These are phyloP conservation scores for Citrullus colocynthis DNA, from an alignment of 306 rosid species.

Conservation along the genomic window DNA sequence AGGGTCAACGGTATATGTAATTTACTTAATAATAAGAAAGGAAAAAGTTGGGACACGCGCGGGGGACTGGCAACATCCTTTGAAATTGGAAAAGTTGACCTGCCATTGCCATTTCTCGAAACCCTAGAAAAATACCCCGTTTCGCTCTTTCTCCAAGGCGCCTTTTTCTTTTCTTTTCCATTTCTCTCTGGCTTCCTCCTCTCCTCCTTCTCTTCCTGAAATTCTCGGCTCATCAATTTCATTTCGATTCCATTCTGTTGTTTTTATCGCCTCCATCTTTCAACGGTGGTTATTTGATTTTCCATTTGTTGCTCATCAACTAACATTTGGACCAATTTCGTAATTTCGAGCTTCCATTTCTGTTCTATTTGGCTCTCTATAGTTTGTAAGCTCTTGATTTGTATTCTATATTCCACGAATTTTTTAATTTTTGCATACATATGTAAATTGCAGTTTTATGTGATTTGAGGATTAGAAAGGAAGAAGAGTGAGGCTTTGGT, in stretches of 20 bases:
- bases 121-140: neutral
- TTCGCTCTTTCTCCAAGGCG: neutral
- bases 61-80: neutral
- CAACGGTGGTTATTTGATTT: neutral
- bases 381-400: neutral
- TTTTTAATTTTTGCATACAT: neutral
- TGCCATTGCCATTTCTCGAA: neutral
- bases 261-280: neutral
- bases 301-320: neutral
- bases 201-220: neutral
- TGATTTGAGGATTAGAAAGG: neutral
- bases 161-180: neutral
- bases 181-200: neutral
- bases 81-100: neutral
- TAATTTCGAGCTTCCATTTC: neutral
- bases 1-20: neutral
- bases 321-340: neutral
- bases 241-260: neutral
- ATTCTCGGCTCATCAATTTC: neutral
- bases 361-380: neutral
- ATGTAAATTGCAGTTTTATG: neutral
- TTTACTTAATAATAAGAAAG: neutral
- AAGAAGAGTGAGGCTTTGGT: constrained; percentile 7
- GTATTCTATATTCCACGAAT: neutral
- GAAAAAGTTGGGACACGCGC: neutral